phyloP scores from a whole-genome alignment of 2,329 filamentous ascomycete genomes.

The Sporothrix pallida region DNA sequence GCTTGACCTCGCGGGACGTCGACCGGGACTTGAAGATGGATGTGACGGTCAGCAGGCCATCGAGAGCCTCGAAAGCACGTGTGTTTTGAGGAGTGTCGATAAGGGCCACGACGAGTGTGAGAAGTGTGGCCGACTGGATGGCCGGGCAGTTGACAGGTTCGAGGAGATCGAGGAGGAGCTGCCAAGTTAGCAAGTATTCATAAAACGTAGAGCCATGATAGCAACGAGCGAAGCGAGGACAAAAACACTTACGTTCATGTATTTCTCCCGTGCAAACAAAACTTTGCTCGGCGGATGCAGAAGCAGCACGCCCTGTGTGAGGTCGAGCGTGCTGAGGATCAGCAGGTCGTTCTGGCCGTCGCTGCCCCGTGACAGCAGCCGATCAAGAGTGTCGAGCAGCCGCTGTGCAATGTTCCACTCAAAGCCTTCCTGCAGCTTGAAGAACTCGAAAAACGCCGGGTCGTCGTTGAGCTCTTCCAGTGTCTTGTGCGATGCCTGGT shows the following conservation, averaged over 20 bases:
- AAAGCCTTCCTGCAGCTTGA: constrained; percentile 94
- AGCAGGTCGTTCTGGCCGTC: constrained; percentile 80
- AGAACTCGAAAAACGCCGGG: constrained; percentile 92
- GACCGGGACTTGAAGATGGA: constrained; percentile 89
- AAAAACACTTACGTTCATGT: constrained; percentile 78
- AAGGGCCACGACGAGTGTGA: constrained; percentile 87
- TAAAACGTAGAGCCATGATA: neutral
- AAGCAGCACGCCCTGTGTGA: constrained; percentile 86
- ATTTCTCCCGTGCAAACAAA: constrained; percentile 84
- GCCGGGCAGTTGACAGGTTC: constrained; percentile 90
- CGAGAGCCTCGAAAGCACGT: constrained; percentile 87
- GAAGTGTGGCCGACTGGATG: constrained; percentile 86
- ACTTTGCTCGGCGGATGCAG: constrained; percentile 88
- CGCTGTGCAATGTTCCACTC: constrained; percentile 96
- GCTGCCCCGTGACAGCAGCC: constrained; percentile 41
- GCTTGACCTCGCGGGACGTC: constrained; percentile 86
- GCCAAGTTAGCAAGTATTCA: neutral
- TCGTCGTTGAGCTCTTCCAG: constrained; percentile 76
- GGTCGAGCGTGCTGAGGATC: constrained; percentile 84
- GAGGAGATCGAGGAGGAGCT: constrained; percentile 89
- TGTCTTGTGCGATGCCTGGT: constrained; percentile 56
- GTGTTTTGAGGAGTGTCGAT: constrained; percentile 87
- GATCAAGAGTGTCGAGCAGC: constrained; percentile 64
- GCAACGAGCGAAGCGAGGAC: neutral
- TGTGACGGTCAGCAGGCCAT: constrained; percentile 89